phyloP scores from a whole-genome alignment of 257 asterid genomes.

The Solanum rostratum region DNA sequence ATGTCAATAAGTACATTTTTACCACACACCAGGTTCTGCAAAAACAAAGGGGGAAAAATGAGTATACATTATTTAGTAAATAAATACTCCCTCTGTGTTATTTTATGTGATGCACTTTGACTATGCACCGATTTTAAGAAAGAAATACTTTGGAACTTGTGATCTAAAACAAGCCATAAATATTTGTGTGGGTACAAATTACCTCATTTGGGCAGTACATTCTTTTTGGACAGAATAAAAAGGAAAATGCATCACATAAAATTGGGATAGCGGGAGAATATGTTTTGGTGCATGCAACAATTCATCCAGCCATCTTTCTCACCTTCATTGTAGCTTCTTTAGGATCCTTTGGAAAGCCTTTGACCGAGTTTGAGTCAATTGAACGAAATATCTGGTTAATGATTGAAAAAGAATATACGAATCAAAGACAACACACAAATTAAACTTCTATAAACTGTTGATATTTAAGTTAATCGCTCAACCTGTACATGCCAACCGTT shows the following conservation, averaged over 20 bases:
- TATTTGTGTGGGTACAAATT: not conserved
- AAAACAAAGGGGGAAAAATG: not conserved
- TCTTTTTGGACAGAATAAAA: not conserved
- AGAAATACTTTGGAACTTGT: not conserved
- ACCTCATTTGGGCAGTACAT: not conserved
- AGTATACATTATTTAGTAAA: not conserved
- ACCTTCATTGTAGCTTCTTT: slow-evolving; percentile 69
- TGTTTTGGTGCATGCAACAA: not conserved
- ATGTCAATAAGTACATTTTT: slow-evolving; percentile 91
- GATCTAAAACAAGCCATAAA: not conserved
- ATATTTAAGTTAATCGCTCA: not conserved
- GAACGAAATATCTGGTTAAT: slow-evolving; percentile 77
- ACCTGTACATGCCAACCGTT: slow-evolving; percentile 98
- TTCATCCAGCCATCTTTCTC: slow-evolving; percentile 14
- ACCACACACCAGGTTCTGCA: slow-evolving; percentile 87
- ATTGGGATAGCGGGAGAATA: not conserved
- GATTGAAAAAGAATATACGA: not conserved
- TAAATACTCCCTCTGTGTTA: not conserved
- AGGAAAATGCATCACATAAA: not conserved
- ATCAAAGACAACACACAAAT: not conserved
- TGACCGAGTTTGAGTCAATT: slow-evolving; percentile 93
- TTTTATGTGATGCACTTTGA: not conserved
- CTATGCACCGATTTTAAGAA: not conserved
- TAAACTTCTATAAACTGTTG: not conserved
- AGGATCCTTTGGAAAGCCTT: slow-evolving; percentile 89